Conservation (phyloP, 208 protist genomes). For the Acanthamoeba sp. region DNA sequence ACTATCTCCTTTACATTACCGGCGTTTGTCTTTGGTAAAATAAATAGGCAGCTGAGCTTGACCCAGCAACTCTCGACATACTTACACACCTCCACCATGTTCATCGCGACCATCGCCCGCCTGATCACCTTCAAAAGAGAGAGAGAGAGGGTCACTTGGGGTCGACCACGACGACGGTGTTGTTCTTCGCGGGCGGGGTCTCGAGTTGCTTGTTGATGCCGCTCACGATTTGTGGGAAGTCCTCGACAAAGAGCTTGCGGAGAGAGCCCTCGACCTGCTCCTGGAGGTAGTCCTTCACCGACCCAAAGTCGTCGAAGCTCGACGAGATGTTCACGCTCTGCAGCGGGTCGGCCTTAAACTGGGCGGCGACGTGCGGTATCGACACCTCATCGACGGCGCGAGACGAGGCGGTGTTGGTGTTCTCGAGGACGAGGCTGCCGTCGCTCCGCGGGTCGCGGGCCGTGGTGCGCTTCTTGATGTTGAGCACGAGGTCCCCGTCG, state of each 20-base stretch:
- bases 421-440: constrained; percentile 19
- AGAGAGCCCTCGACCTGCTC: constrained; percentile 59
- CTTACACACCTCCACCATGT: not conserved
- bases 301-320: constrained; percentile 69
- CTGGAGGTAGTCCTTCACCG: constrained; percentile 71
- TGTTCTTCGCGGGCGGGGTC: not conserved
- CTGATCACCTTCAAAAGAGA: not conserved
- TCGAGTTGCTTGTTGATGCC: constrained; percentile 60
- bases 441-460: not conserved
- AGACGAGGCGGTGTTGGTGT: not conserved
- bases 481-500: constrained; percentile 50
- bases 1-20: not conserved
- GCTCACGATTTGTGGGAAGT: constrained; percentile 50
- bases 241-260: constrained; percentile 59
- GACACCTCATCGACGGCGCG: not conserved
- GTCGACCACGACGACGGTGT: constrained; percentile 14
- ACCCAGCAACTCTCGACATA: not conserved
- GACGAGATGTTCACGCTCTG: constrained; percentile 43
- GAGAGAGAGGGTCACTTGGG: not conserved
- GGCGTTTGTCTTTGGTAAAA: too few species aligned
- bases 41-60: not conserved
- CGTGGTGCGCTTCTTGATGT: not conserved
- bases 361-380: not conserved
- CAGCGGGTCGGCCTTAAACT: constrained; percentile 48
- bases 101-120: not conserved